Evolutionary conservation across 1,284 basidiomycete species (phyloP).

Genomic region (Rhodotorula sp.): DNA sequence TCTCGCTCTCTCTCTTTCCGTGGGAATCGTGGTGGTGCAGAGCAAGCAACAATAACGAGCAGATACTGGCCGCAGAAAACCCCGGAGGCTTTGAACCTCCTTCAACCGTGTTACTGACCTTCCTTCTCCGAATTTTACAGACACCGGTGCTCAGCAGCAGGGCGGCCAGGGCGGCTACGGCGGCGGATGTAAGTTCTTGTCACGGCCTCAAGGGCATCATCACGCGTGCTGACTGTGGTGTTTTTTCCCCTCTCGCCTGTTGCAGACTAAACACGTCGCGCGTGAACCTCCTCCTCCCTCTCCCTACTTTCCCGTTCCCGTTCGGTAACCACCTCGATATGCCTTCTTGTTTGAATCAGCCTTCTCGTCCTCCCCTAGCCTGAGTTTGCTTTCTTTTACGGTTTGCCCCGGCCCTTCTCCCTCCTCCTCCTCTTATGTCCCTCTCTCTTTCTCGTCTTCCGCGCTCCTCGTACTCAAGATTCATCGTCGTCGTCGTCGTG

Average conservation of each 20-base stretch:
- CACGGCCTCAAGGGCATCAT: too few species aligned
- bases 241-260: not conserved
- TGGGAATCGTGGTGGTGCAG: not conserved
- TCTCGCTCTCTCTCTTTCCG: not conserved
- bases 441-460: not conserved
- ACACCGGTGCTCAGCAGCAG: constrained; percentile 16
- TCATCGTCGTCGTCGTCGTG: not conserved
- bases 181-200: constrained; percentile 21
- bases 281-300: too few species aligned
- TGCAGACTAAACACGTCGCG: constrained; percentile 9
- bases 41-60: not conserved
- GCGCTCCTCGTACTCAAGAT: not conserved
- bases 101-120: not conserved
- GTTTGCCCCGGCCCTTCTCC: too few species aligned
- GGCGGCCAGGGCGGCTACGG: constrained; percentile 37
- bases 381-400: too few species aligned
- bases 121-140: not conserved
- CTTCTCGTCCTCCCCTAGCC: too few species aligned
- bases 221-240: too few species aligned
- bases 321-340: too few species aligned
- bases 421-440: too few species aligned
- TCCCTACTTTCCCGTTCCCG: too few species aligned
- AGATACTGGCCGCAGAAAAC: constrained; percentile 4
- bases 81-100: not conserved
- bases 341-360: too few species aligned